phyloP scores from a whole-genome alignment of 176 grass and related monocot species.

The Raddia distichophylla region DNA sequence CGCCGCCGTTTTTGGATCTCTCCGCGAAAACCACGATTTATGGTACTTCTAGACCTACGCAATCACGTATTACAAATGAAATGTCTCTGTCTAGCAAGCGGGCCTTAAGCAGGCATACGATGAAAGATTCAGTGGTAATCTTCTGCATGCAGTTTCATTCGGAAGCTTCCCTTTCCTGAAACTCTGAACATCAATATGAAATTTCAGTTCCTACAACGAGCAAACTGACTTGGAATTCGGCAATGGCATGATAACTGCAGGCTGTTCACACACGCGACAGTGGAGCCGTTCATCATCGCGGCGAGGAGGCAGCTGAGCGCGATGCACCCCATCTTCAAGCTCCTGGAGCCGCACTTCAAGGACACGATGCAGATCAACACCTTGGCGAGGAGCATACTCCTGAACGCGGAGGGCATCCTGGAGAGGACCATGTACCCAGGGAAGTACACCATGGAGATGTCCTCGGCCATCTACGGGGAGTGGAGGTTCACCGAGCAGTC shows the following conservation, averaged over 20 bases:
- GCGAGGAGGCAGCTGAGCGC: slow-evolving; percentile 77
- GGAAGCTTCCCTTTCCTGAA: background rate
- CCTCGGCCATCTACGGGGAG: slow-evolving; percentile 63
- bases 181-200: background rate
- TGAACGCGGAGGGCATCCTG: slow-evolving; percentile 65
- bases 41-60: no score
- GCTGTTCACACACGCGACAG: slow-evolving; percentile 81
- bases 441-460: slow-evolving; percentile 81
- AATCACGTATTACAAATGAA: background rate
- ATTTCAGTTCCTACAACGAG: background rate
- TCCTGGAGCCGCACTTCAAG: slow-evolving; percentile 94
- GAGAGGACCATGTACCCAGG: slow-evolving; percentile 85
- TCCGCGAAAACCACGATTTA: no score
- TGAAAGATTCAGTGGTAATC: no score
- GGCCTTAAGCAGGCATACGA: background rate
- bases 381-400: slow-evolving; percentile 80
- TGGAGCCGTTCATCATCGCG: slow-evolving; percentile 95
- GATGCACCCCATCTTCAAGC: slow-evolving; percentile 92
- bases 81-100: background rate
- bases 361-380: slow-evolving; percentile 93
- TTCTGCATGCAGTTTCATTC: background rate
- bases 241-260: background rate
- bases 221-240: background rate
- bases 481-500: slow-evolving; percentile 86
- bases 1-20: no score